Percentiles rank a stretch among this genome's conserved stretches.
These are phyloP conservation scores for Termitomyces sp. DNA, from an alignment of 768 basidiomycete genomes.

Conservation along the genomic window DNA sequence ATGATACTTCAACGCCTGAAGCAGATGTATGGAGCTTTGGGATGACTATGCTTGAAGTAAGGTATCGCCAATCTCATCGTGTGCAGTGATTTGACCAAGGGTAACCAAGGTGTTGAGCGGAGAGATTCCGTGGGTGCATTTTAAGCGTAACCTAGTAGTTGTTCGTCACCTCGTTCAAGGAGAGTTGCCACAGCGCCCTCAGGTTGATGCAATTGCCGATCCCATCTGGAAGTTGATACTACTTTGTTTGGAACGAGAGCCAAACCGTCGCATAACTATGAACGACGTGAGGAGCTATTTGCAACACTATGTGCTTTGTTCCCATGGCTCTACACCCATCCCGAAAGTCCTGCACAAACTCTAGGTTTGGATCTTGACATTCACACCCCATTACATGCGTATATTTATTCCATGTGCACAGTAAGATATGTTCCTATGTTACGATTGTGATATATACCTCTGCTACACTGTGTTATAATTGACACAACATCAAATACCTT, in stretches of 20 bases:
- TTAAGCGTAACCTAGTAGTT: background rate
- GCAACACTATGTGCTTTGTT: background rate
- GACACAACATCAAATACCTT: background rate
- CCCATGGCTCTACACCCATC: background rate
- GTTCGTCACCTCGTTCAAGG: slow-evolving; percentile 2
- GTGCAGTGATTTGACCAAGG: background rate
- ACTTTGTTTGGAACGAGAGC: slow-evolving; percentile 4
- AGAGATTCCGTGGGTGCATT: slow-evolving; percentile 1
- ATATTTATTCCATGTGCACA: too few species aligned
- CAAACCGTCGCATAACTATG: slow-evolving; percentile 1
- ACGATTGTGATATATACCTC: background rate
- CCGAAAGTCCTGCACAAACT: too few species aligned
- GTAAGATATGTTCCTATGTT: background rate
- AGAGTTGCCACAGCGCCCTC: slow-evolving; percentile 4
- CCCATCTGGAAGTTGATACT: slow-evolving; percentile 11
- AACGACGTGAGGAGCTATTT: background rate
- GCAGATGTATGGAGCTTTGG: slow-evolving; percentile 21
- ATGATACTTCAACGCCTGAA: slow-evolving; percentile 1
- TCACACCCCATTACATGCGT: background rate
- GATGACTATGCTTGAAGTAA: slow-evolving; percentile 21
- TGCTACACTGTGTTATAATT: background rate
- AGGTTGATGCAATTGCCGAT: slow-evolving; percentile 7
- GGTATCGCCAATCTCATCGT: background rate
- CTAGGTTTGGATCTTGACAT: background rate
- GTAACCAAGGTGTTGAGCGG: slow-evolving; percentile 3